phyloP scores from a whole-genome alignment of 352 stramenopile species.

The Achlya hypogyna region DNA sequence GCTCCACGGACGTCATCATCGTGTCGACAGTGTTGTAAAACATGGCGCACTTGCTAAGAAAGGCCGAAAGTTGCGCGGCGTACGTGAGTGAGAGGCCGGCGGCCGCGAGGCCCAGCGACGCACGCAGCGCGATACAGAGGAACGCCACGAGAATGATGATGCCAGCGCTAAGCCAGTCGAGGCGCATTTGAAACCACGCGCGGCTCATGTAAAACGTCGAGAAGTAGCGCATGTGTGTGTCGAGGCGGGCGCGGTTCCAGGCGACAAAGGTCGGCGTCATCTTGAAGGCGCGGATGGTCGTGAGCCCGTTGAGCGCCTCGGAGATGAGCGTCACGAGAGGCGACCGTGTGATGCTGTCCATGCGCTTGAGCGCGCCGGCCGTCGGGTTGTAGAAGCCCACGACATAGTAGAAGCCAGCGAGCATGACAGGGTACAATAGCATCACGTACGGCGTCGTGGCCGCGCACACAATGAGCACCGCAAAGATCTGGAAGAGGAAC shows the following conservation, averaged over 20 bases:
- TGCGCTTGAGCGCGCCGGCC: conserved; percentile 48
- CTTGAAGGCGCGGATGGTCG: conserved; percentile 59
- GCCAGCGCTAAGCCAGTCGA: conserved; percentile 77
- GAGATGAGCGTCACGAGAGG: conserved; percentile 90
- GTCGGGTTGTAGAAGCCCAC: conserved; percentile 53
- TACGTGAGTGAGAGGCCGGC: conserved; percentile 68
- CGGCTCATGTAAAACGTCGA: conserved; percentile 86
- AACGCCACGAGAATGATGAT: conserved; percentile 58
- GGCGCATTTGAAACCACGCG: conserved; percentile 92
- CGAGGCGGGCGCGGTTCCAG: conserved; percentile 34
- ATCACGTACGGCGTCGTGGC: conserved; percentile 42
- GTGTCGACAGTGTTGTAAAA: conserved; percentile 64
- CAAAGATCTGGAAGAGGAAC: conserved; percentile 54
- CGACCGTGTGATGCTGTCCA: conserved; percentile 53
- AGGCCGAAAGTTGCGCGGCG: conserved; percentile 74
- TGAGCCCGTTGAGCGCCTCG: conserved; percentile 77
- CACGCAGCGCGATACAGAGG: conserved; percentile 33
- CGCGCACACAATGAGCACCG: conserved; percentile 56
- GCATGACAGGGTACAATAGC: conserved; percentile 42
- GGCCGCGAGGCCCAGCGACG: conserved; percentile 52
- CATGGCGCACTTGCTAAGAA: conserved; percentile 73
- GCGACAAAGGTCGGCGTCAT: conserved; percentile 30
- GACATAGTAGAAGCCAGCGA: conserved; percentile 49
- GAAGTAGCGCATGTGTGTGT: conserved; percentile 79
- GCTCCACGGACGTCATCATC: conserved; percentile 92